A percentile compares a stretch with the other conserved stretches of the same genome.
These are phyloP conservation scores for Epichloe elymi DNA, from an alignment of 2,329 filamentous ascomycete species.

Conservation along the genomic window DNA sequence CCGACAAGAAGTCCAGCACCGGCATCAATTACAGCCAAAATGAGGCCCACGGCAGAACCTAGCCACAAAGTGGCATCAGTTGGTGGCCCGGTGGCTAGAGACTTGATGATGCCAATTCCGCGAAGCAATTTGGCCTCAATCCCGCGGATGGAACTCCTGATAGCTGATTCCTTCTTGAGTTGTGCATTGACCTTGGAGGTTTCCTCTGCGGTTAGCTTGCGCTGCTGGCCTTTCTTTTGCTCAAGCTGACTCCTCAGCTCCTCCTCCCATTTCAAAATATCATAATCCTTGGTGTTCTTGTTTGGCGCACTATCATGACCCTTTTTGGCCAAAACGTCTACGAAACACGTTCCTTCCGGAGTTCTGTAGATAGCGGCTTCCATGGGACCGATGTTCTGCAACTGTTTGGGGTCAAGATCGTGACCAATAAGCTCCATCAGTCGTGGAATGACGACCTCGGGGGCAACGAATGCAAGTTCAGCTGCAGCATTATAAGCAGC, in stretches of 20 bases:
- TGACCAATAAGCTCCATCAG: constrained; percentile 60
- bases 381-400: constrained; percentile 64
- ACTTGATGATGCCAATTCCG: constrained; percentile 74
- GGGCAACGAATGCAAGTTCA: constrained; percentile 87
- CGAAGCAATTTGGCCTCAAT: constrained; percentile 62
- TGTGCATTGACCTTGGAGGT: constrained; percentile 83
- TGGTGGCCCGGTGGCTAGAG: constrained; percentile 74
- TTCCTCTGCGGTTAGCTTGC: constrained; percentile 84
- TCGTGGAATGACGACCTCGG: constrained; percentile 62
- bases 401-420: constrained; percentile 58
- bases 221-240: constrained; percentile 82
- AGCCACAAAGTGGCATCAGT: constrained; percentile 85
- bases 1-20: constrained; percentile 74
- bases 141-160: constrained; percentile 57
- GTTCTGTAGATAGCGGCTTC: constrained; percentile 91
- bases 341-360: constrained; percentile 72
- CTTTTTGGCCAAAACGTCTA: constrained; percentile 85
- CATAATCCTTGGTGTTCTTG: constrained; percentile 90
- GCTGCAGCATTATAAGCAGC: constrained; percentile 78
- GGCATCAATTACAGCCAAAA: constrained; percentile 63
- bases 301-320: constrained; percentile 54
- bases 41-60: constrained; percentile 59
- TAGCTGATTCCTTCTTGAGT: constrained; percentile 70
- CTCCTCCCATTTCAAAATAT: constrained; percentile 94
- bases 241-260: constrained; percentile 77